These are phyloP conservation scores for Skeletonema potamos DNA, from an alignment of 108 stramenopile genomes.

Conservation along the genomic window DNA sequence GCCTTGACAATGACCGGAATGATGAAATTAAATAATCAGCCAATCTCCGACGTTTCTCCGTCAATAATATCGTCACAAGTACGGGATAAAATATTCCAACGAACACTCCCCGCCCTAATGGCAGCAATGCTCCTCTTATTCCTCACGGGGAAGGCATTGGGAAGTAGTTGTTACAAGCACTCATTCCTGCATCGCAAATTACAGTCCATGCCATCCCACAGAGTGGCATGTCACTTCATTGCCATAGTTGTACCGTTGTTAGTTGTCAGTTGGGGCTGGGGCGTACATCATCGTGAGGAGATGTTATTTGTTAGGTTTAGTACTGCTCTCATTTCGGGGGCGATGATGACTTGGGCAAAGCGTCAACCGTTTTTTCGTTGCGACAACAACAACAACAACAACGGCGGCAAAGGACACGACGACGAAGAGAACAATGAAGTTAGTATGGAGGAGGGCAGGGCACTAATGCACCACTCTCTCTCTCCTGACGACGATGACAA, in stretches of 20 bases:
- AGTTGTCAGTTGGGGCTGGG: constrained; percentile 26
- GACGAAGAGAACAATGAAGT: background rate
- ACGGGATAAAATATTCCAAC: background rate
- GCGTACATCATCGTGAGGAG: constrained; percentile 6
- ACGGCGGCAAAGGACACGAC: background rate
- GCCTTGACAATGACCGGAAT: constrained; percentile 11
- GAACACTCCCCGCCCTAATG: background rate
- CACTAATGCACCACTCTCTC: background rate
- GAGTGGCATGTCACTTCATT: background rate
- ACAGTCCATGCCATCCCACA: constrained; percentile 5
- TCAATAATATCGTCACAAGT: background rate
- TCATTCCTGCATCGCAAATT: background rate
- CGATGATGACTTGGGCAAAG: constrained; percentile 7
- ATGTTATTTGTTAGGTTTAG: constrained; percentile 22
- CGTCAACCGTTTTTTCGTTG: background rate
- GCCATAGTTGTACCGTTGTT: constrained; percentile 5
- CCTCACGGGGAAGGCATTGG: constrained; percentile 1
- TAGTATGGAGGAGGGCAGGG: constrained; percentile 17
- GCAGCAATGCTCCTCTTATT: constrained; percentile 7
- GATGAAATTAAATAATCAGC: background rate
- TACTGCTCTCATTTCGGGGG: constrained; percentile 18
- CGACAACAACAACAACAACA: background rate
- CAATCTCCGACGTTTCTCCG: background rate
- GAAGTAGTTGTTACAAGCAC: background rate
- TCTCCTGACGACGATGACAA: background rate